phyloP scores from a whole-genome alignment of 805 yeast species.

The Starmerella kuoi region DNA sequence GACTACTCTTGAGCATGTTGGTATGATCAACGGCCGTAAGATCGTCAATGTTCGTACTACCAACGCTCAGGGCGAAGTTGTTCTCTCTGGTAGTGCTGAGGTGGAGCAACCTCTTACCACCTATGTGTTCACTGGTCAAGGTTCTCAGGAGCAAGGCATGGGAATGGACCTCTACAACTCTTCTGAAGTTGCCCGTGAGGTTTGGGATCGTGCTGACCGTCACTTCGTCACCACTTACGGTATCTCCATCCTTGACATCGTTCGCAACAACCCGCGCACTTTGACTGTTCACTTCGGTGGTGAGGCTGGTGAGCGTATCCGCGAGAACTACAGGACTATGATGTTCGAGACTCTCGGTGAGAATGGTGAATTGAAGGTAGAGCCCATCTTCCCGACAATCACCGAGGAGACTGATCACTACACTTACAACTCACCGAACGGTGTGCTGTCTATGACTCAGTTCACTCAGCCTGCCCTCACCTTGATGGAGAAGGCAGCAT shows the following conservation, averaged over 20 bases:
- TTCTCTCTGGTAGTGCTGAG: conserved; percentile 91
- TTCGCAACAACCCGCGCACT: conserved; percentile 88
- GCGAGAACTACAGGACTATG: conserved; percentile 92
- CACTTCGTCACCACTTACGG: conserved; percentile 93
- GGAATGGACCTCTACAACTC: conserved; percentile 96
- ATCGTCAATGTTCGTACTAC: conserved; percentile 82
- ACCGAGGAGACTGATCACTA: conserved; percentile 66
- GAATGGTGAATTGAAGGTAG: conserved; percentile 72
- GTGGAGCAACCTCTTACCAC: conserved; percentile 96
- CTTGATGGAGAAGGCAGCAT: conserved; percentile 97
- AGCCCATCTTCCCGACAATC: conserved; percentile 90
- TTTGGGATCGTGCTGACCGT: conserved; percentile 95
- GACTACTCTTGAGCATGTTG: conserved; percentile 84
- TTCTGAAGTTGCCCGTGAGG: conserved; percentile 82
- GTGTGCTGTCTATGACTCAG: conserved; percentile 94
- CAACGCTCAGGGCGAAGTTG: conserved; percentile 66
- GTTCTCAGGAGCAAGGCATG: conserved; percentile 99
- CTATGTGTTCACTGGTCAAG: conserved; percentile 97
- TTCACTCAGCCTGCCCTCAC: conserved; percentile 99
- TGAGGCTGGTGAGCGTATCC: conserved; percentile 86
- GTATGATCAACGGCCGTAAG: conserved; percentile 99
- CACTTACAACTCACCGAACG: conserved; percentile 86
- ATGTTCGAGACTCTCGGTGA: conserved; percentile 89
- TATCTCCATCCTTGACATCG: conserved; percentile 92
- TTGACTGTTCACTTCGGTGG: conserved; percentile 96